Evolutionary conservation across 2,329 filamentous ascomycete genomes (phyloP), one percentile per base, ranked within the genome.

Genomic region (Rutstroemia sp.): DNA sequence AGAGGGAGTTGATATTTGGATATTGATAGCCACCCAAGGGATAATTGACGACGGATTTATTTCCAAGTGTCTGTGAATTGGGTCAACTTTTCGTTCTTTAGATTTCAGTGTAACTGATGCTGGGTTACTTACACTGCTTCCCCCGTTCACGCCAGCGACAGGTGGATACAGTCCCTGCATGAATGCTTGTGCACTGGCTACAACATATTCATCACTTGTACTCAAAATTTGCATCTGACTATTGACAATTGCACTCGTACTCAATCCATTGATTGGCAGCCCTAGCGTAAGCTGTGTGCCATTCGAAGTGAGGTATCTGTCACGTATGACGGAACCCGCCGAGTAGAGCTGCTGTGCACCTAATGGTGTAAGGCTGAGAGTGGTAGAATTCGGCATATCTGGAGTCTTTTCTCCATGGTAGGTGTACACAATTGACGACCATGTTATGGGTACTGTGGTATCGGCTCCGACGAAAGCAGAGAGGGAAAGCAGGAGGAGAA

Each of bases 131-230:
- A 51, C 48, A 40, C 30, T 17, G 46, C 34, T 25, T 9, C 6
- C 8, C 7, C 42, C 54, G n/a, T 25, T n/a, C 42, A 17, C 34
- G 4, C 50, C 55, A 4, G 12, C 4, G 5, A 48, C 34, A 12
- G 89, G 88, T 2, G 91, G 90, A 67, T 95, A 96, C 4, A 96
- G 76, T 4, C 87, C 90, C 69, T 96, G 91, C 63, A 94, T 73
- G 71, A 95, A 95, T 0, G 86, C 89, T 51, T 81, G 75, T 36
- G 88, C 89, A 2, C 88, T 84, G 58, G 79, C 84, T 51, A 83
- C 80, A 34, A 92, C 66, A 65, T 73, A 77, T 25, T 71, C 68
- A 51, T 78, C 73, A 4, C 70, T 66, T 38, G 67, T 73, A 19
- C 75, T 73, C 34, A 72, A 60, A 36, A 79, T 63, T 34, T 68